Evolutionary conservation across 495 filamentous ascomycete genomes (phyloP), one percentile per base, ranked within the genome.

Genomic region (Tetracladium marchalianum): DNA sequence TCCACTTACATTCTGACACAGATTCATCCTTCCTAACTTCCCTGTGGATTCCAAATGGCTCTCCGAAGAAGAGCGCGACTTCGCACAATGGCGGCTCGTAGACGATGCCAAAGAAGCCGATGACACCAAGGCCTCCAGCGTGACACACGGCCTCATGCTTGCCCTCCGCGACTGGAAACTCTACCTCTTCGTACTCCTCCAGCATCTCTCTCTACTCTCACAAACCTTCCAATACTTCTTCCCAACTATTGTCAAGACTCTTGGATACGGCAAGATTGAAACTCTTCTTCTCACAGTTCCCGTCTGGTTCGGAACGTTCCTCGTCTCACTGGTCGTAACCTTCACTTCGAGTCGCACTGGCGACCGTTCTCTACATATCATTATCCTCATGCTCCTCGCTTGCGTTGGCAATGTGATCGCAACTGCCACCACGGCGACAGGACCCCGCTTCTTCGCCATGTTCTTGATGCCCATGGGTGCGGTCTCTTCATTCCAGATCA

Each of bases 401-500:
- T 32, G 37, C 17, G 35, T 50, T 19, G 54, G 54, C 11, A 56
- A 47, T 9, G 47, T 53, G 33, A 56, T 56, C 32, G 46, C 37
- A 10, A 39, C 31, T 13, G 31, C 17, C 5, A 72, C 71, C 0
- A 58, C 69, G 2, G 67, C 68, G 24, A 54, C 63, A 0, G 67
- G 58, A 1, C 72, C 62, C 0, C 63, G 73, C 37, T 78, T 76
- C 55, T 62, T 76, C 36, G 66, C 70, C 32, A 66, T 69, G 47
- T 70, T 69, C 48, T 58, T 77, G 41, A 55, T 80, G 42, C 72
- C 73, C 19, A 60, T 75, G 35, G 68, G 67, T 4, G 65, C 73
- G 0, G 62, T 72, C n/a, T 59, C 64, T 13, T 58, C 67, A 2
- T 73, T 68, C 48, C 64, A 67, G 50, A 70, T 77, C 43, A 66